phyloP scores from a whole-genome alignment of 176 grass and related monocot genomes.

The Musa troglodytarum region DNA sequence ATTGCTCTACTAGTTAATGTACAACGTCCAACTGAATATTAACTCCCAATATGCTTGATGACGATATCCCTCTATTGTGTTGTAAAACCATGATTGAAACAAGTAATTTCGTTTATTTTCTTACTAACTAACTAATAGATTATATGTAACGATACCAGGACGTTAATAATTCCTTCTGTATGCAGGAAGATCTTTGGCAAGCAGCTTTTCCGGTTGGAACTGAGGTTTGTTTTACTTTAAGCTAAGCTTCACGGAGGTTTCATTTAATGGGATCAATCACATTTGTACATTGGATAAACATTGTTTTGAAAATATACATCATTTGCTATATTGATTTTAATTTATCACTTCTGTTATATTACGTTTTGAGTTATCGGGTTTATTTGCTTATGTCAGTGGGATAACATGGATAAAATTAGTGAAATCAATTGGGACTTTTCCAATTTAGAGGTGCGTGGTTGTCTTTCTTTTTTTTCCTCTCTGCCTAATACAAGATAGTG shows the following conservation, averaged over 20 bases:
- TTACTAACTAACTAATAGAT: neutral
- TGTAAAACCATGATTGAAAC: no score
- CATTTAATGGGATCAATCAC: no score
- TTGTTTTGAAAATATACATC: neutral
- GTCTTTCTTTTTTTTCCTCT: neutral
- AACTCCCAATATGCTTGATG: no score
- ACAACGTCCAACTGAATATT: no score
- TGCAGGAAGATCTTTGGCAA: conserved; percentile 72
- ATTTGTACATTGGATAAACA: no score
- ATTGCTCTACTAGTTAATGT: no score
- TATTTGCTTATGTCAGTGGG: conserved; percentile 51
- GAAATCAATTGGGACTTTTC: conserved; percentile 87
- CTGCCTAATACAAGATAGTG: conserved; percentile 3
- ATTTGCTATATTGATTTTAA: neutral
- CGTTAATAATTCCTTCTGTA: conserved; percentile 10
- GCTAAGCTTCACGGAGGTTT: no score
- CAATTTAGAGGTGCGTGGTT: conserved; percentile 70
- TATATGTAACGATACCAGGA: neutral
- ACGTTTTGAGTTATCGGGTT: neutral
- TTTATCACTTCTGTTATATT: neutral
- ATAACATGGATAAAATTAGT: conserved; percentile 73
- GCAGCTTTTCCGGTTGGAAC: conserved; percentile 61
- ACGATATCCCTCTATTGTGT: no score
- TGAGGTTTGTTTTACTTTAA: conserved; percentile 31
- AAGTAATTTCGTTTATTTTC: neutral